Percentiles rank a stretch among this genome's conserved stretches.
These are phyloP conservation scores for Diplodia corticola DNA, from an alignment of 2,329 filamentous ascomycete species.

Conservation along the genomic window DNA sequence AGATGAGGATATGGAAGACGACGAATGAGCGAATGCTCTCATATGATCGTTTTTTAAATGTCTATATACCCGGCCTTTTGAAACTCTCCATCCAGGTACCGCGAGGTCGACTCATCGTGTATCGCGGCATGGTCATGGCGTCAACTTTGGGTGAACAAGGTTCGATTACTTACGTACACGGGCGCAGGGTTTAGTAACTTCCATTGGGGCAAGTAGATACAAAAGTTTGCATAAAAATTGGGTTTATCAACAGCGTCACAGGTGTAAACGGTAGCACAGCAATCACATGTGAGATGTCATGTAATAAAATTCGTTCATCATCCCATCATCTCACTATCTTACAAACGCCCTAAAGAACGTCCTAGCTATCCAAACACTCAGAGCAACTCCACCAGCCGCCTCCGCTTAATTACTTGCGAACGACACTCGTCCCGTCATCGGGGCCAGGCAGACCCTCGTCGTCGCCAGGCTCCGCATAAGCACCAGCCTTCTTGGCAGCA, in stretches of 20 bases:
- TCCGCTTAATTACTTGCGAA: slow-evolving; percentile 25
- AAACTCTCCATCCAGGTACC: too few relatives aligned
- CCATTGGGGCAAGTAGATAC: too few relatives aligned
- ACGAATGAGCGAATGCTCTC: background rate
- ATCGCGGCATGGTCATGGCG: background rate
- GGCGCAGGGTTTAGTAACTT: too few relatives aligned
- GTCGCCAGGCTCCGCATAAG: slow-evolving; percentile 54
- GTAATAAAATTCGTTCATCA: background rate
- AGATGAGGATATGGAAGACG: slow-evolving; percentile 36
- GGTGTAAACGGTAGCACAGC: too few relatives aligned
- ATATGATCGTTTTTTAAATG: background rate
- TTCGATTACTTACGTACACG: too few relatives aligned
- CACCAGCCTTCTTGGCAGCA: slow-evolving; percentile 46
- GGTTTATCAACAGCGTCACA: too few relatives aligned
- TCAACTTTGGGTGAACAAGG: background rate
- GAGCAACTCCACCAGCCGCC: too few relatives aligned
- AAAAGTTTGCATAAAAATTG: too few relatives aligned
- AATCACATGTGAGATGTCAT: too few relatives aligned
- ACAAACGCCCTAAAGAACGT: too few relatives aligned
- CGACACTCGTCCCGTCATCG: slow-evolving; percentile 37
- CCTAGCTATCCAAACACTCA: background rate
- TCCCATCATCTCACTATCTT: background rate
- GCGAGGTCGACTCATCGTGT: background rate
- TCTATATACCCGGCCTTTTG: slow-evolving; percentile 1
- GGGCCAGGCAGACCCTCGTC: slow-evolving; percentile 48